Conservation (phyloP, 441 rosid genomes). For the Biscutella laevigata region DNA sequence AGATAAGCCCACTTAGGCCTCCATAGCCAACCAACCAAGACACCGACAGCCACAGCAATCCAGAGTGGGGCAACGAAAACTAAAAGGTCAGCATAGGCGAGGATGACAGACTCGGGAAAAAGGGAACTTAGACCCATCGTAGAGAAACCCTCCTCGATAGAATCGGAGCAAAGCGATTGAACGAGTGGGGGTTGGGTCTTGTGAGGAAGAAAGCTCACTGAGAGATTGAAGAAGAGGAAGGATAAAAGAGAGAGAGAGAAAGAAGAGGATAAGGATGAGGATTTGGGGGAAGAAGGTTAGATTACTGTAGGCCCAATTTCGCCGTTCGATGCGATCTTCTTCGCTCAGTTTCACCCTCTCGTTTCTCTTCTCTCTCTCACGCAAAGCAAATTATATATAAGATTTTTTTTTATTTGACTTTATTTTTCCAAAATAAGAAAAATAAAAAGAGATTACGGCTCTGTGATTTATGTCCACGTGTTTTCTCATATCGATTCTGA, state of each 20-base stretch:
- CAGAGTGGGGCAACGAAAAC: constrained; percentile 54
- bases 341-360: background rate
- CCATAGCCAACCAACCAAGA: constrained; percentile 89
- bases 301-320: constrained; percentile 42
- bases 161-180: constrained; percentile 42
- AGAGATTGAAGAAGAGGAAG: background rate
- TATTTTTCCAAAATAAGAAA: no score
- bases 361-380: background rate
- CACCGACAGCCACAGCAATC: constrained; percentile 65
- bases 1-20: constrained; percentile 79
- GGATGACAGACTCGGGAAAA: constrained; percentile 33
- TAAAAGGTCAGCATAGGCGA: constrained; percentile 39
- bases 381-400: no score
- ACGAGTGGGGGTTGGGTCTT: constrained; percentile 31
- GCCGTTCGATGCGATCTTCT: constrained; percentile 1
- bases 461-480: background rate
- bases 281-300: constrained; percentile 41
- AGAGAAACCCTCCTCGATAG: constrained; percentile 30
- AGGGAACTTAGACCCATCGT: constrained; percentile 40
- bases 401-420: background rate
- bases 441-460: background rate
- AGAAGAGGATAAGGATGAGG: constrained; percentile 31
- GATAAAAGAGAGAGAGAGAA: background rate
- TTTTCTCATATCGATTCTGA: background rate
- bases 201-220: background rate